Evolutionary conservation across 1,139 yeast genomes (phyloP).

Genomic region (Kodamaea alishanica): DNA sequence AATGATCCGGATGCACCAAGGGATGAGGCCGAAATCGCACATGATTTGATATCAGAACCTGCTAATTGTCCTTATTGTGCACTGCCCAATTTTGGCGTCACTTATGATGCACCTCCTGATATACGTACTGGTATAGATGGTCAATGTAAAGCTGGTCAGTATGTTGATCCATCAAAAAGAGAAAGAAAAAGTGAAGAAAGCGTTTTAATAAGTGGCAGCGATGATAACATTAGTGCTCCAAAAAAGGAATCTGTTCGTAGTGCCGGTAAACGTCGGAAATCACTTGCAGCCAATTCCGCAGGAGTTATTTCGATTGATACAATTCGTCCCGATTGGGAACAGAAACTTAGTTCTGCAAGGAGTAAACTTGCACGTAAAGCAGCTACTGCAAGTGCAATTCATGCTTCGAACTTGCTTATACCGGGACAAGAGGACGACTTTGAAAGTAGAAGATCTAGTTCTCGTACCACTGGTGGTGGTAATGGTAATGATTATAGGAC

Average conservation of each 20-base stretch:
- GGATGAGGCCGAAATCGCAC: conserved; percentile 51
- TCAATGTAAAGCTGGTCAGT: conserved; percentile 14
- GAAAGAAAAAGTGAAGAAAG: conserved; percentile 6
- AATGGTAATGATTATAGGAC: conserved; percentile 20
- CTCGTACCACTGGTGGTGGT: no score
- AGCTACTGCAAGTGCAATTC: conserved; percentile 93
- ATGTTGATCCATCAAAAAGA: conserved; percentile 3
- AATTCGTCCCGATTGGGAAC: conserved; percentile 92
- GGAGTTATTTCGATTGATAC: conserved; percentile 73
- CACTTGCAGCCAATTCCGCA: conserved; percentile 59
- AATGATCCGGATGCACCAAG: conserved; percentile 21
- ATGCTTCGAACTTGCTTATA: conserved; percentile 67
- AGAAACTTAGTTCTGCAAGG: conserved; percentile 65
- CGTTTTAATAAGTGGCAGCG: neutral
- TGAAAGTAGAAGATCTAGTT: conserved; percentile 9
- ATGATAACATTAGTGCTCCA: neutral
- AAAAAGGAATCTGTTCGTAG: conserved; percentile 1
- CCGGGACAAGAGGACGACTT: conserved; percentile 20
- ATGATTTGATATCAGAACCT: conserved; percentile 80
- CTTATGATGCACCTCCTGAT: conserved; percentile 61
- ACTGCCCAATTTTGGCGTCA: conserved; percentile 78
- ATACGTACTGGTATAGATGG: conserved; percentile 56
- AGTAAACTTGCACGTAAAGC: conserved; percentile 77
- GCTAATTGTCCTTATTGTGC: conserved; percentile 96
- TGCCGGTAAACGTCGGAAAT: conserved; percentile 27